Evolutionary conservation across 2,329 filamentous ascomycete species (phyloP).

Genomic region (Aciculosporium take): DNA sequence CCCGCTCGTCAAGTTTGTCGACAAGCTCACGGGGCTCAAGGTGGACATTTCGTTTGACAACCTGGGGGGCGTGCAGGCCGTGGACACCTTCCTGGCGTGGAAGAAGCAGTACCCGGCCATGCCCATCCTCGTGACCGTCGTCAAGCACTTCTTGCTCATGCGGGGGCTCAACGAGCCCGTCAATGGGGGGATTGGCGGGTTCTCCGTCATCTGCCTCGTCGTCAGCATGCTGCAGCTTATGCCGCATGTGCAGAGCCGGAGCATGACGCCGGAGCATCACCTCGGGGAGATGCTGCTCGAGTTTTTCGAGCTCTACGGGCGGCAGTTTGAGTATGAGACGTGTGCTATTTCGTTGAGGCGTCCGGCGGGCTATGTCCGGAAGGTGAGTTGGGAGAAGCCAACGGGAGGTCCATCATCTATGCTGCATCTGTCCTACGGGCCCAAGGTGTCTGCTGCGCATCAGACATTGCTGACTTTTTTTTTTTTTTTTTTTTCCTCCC

Average conservation of each 20-base stretch:
- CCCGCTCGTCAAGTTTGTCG: slow-evolving; percentile 83
- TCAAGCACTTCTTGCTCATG: slow-evolving; percentile 90
- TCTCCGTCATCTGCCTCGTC: slow-evolving; percentile 85
- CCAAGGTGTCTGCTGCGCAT: no score
- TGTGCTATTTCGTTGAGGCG: slow-evolving; percentile 65
- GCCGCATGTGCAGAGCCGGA: slow-evolving; percentile 51
- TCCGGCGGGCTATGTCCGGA: slow-evolving; percentile 55
- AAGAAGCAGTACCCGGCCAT: slow-evolving; percentile 67
- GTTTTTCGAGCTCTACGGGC: slow-evolving; percentile 83
- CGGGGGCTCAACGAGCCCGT: slow-evolving; percentile 83
- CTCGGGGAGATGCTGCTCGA: slow-evolving; percentile 71
- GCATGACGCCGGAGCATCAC: slow-evolving; percentile 46
- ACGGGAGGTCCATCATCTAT: no score
- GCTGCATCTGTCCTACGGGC: no score
- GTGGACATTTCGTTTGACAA: slow-evolving; percentile 96
- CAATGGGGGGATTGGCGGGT: slow-evolving; percentile 82
- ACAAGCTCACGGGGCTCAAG: slow-evolving; percentile 61
- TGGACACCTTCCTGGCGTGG: slow-evolving; percentile 71
- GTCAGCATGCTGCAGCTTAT: slow-evolving; percentile 76
- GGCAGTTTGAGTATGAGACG: slow-evolving; percentile 54
- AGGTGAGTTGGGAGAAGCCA: slow-evolving; percentile 51
- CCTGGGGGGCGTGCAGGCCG: slow-evolving; percentile 62
- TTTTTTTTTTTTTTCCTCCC: no score
- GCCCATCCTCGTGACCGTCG: slow-evolving; percentile 69
- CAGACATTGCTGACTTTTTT: no score